phyloP scores from a whole-genome alignment of 208 protist genomes.

The Crithidia expoeki region DNA sequence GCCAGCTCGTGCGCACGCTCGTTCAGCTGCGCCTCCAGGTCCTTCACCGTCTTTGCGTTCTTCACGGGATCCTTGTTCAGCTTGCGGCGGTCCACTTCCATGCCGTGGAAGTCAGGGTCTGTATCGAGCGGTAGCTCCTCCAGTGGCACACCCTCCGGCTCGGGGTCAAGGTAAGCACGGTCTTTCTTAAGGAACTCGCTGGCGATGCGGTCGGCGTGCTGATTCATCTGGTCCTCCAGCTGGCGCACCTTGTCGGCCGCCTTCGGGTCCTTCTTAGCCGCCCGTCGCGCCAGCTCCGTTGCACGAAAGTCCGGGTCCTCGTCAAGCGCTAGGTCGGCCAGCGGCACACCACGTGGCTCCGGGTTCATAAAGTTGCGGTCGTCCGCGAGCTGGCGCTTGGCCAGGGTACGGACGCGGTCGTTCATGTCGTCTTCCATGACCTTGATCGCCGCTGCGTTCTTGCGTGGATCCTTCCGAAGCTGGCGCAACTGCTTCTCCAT shows the following conservation, averaged over 20 bases:
- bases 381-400: constrained; percentile 32
- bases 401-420: constrained; percentile 44
- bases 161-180: constrained; percentile 71
- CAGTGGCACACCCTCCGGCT: constrained; percentile 76
- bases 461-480: constrained; percentile 50
- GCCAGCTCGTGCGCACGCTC: constrained; percentile 66
- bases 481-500: constrained; percentile 62
- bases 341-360: constrained; percentile 45
- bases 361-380: constrained; percentile 54
- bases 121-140: constrained; percentile 50
- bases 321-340: constrained; percentile 48
- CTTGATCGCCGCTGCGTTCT: constrained; percentile 44
- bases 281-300: constrained; percentile 48
- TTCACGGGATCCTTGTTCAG: constrained; percentile 68
- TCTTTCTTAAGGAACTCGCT: constrained; percentile 54
- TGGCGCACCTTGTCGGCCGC: constrained; percentile 31
- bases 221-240: constrained; percentile 45
- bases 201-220: constrained; percentile 55
- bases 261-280: constrained; percentile 51
- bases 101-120: constrained; percentile 54
- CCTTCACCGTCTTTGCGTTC: constrained; percentile 43
- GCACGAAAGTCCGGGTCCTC: constrained; percentile 50
- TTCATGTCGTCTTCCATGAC: constrained; percentile 53
- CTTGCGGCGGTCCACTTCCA: constrained; percentile 74
- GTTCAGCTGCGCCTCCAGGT: constrained; percentile 52